Percentiles rank a stretch among this genome's conserved stretches.
Evolutionary conservation across 176 grass and related monocot genomes (phyloP).

Genomic region (Oryza rufipogon): DNA sequence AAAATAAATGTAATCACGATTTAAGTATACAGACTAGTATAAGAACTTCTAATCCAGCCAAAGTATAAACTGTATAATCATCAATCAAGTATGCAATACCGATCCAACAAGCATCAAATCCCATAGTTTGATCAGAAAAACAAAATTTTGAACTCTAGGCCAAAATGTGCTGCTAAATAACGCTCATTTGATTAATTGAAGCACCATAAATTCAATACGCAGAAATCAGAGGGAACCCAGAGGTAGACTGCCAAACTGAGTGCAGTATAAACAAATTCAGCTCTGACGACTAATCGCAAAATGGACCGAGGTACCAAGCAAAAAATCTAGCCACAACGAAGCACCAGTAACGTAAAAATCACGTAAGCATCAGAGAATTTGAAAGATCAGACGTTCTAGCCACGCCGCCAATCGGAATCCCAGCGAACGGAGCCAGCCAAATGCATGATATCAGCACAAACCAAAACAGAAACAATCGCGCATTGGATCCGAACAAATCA

Average conservation of each 20-base stretch:
- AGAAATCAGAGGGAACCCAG: constrained; percentile 8
- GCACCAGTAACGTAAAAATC: background rate
- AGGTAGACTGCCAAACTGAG: background rate
- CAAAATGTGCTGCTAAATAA: background rate
- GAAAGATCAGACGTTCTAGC: constrained; percentile 25
- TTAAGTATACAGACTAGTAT: constrained; percentile 3
- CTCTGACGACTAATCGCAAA: background rate
- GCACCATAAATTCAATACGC: background rate
- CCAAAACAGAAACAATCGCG: background rate
- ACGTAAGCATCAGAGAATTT: background rate
- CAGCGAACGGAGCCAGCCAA: background rate
- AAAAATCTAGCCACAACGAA: background rate
- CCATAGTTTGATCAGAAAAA: background rate
- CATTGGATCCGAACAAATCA: constrained; percentile 32
- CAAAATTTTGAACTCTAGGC: background rate
- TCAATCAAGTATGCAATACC: background rate
- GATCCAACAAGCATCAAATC: background rate
- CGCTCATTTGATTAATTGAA: background rate
- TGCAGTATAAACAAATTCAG: background rate
- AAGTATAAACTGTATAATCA: background rate
- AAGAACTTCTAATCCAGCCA: background rate
- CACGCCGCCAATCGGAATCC: background rate
- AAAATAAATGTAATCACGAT: background rate
- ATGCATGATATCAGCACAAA: background rate
- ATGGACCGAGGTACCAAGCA: background rate